Conservation (phyloP, 225 moss, liverwort and hornwort genomes). For the Marchantia polymorpha region DNA sequence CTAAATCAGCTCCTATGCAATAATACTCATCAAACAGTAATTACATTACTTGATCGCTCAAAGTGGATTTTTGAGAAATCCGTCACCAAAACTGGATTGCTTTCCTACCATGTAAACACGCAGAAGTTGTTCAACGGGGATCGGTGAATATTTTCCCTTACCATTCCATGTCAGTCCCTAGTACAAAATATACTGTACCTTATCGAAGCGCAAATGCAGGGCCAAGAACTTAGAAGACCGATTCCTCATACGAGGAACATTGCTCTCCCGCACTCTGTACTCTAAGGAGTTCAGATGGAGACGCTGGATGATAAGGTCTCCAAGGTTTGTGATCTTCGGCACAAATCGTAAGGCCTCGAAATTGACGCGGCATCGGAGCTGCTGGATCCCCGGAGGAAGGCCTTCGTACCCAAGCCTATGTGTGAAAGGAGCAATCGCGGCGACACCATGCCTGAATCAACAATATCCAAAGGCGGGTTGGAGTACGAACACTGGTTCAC, state of each 20-base stretch:
- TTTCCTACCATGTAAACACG: too few relatives aligned
- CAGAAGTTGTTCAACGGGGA: too few relatives aligned
- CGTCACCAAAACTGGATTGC: too few relatives aligned
- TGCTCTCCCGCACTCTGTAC: background rate
- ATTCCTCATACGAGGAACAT: background rate
- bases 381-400: constrained; percentile 70
- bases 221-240: constrained; percentile 52
- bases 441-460: constrained; percentile 70
- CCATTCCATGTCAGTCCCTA: too few relatives aligned
- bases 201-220: constrained; percentile 90
- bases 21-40: too few relatives aligned
- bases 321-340: constrained; percentile 54
- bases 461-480: background rate
- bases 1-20: too few relatives aligned
- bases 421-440: constrained; percentile 87
- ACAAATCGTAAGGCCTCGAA: constrained; percentile 88
- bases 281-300: constrained; percentile 45
- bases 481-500: too few relatives aligned
- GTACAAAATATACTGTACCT: constrained; percentile 40
- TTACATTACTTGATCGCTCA: too few relatives aligned
- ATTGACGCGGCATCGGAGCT: constrained; percentile 81
- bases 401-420: constrained; percentile 85
- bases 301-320: constrained; percentile 66
- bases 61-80: too few relatives aligned
- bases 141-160: too few relatives aligned